Evolutionary conservation across 768 basidiomycete species (phyloP), one percentile per base, ranked within the genome.

Genomic region (Chiua virens): DNA sequence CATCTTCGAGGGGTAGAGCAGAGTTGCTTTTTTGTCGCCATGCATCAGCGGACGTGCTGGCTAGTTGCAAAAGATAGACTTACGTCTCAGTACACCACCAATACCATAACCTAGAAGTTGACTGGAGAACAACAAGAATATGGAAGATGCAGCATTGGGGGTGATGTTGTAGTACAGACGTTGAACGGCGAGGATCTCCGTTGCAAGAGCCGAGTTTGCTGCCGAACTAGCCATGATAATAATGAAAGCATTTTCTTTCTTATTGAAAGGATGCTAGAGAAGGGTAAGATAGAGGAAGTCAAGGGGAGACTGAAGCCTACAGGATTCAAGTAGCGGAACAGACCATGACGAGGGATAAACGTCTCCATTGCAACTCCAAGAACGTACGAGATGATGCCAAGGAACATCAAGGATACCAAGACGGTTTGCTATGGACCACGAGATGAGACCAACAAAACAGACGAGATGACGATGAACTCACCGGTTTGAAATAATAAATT

Each of bases 401-500:
- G 63, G 61, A 81, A 80, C 79, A 82, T 78, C 8, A 72, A 71
- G 9, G 79, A 81, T 2, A 82, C 76, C 13, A 61, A 23, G 23
- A 81, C 66, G 1, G 76, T 79, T 79, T 80, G 79, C 79, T 81
- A 42, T 17, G 2, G 32, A 38, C 10, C 11, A 28, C 15, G 53
- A 46, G 14, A 37, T 56, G 14, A 53, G 25, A 42, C 8, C 9
- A 21, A 18, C 14, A 14, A 30, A 8, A 27, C 65, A 3, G 14
- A 21, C 21, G 11, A 15, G 17, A 17, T 15, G 5, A 32, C 15
- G 35, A 30, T 9, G 14, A 11, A 11, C 53, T 52, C 55, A 78
- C 80, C 4, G 80, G 79, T 63, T 82, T 81, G 64, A 81, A 83
- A 60, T 82, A 83, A 62, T 81, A 82, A 25, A 83, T 82, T 55